Conservation (phyloP, 495 filamentous ascomycete species). For the Trichodelitschia bisporula region DNA sequence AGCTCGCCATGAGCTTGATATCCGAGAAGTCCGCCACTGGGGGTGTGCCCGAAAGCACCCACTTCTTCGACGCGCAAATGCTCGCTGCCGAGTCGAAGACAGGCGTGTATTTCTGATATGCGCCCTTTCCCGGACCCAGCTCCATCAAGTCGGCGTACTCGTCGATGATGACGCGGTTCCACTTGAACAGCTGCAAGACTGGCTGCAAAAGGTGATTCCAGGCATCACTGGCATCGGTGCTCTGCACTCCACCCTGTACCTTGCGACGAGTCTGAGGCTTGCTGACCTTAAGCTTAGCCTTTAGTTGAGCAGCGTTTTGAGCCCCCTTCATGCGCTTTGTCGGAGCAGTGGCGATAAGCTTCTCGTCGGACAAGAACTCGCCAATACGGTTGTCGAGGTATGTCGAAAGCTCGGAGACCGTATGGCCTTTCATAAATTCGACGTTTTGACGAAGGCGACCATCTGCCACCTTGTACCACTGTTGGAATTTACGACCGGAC, state of each 20-base stretch:
- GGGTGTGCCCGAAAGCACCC: slow-evolving; percentile 47
- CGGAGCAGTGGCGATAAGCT: slow-evolving; percentile 4
- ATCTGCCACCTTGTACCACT: slow-evolving; percentile 27
- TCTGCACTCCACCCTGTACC: too few relatives aligned
- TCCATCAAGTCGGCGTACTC: slow-evolving; percentile 34
- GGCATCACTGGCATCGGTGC: too few relatives aligned
- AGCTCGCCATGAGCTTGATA: slow-evolving; percentile 28
- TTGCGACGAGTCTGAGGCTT: too few relatives aligned
- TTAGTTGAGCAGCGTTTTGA: too few relatives aligned
- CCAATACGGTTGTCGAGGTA: slow-evolving; percentile 3
- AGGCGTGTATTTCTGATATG: too few relatives aligned
- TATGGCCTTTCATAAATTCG: slow-evolving; percentile 13
- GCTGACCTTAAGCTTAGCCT: neutral
- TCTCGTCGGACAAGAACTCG: too few relatives aligned
- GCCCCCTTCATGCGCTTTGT: neutral
- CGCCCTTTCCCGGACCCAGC: too few relatives aligned
- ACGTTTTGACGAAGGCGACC: slow-evolving; percentile 20
- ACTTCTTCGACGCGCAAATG: slow-evolving; percentile 28
- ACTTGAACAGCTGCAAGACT: slow-evolving; percentile 33
- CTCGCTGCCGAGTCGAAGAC: slow-evolving; percentile 5
- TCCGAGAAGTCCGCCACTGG: slow-evolving; percentile 29
- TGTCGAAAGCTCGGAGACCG: too few relatives aligned
- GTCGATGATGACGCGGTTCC: slow-evolving; percentile 38
- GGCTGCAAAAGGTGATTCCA: slow-evolving; percentile 12
- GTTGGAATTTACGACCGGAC: slow-evolving; percentile 20